Conservation (phyloP, 768 basidiomycete genomes). For the Mycena crocata region DNA sequence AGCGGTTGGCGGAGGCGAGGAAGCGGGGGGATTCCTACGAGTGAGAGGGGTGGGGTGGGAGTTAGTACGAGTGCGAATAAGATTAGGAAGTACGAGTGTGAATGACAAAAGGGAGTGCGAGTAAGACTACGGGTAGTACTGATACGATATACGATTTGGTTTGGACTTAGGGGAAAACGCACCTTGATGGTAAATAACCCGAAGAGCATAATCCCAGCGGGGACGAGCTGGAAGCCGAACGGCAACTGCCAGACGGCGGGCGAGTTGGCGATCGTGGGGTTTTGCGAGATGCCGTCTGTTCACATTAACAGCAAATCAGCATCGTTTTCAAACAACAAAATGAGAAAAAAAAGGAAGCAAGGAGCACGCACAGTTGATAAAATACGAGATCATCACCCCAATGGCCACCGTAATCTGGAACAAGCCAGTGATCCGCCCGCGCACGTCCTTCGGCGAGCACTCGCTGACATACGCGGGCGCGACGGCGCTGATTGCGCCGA, state of each 20-base stretch:
- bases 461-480: slow-evolving; percentile 90
- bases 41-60: neutral
- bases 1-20: slow-evolving; percentile 73
- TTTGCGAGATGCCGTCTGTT: slow-evolving; percentile 24
- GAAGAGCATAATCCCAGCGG: slow-evolving; percentile 75
- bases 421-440: slow-evolving; percentile 85
- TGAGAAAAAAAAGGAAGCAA: neutral
- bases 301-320: neutral
- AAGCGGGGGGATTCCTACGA: slow-evolving; percentile 80
- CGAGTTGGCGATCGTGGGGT: slow-evolving; percentile 19
- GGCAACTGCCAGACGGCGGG: slow-evolving; percentile 74
- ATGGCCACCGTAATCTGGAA: slow-evolving; percentile 79
- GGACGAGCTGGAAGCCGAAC: slow-evolving; percentile 81
- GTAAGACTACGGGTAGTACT: neutral
- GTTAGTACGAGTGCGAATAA: neutral
- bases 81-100: neutral
- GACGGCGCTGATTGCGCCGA: slow-evolving; percentile 84
- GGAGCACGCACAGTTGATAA: slow-evolving; percentile 74
- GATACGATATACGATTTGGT: neutral
- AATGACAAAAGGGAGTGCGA: neutral
- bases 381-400: slow-evolving; percentile 89
- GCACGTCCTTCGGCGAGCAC: slow-evolving; percentile 86
- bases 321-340: too few species aligned
- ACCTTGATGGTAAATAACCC: slow-evolving; percentile 79
- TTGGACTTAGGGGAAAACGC: neutral